Evolutionary conservation across 2,329 filamentous ascomycete species (phyloP).

Genomic region (Hymenoscyphus fructigenus): DNA sequence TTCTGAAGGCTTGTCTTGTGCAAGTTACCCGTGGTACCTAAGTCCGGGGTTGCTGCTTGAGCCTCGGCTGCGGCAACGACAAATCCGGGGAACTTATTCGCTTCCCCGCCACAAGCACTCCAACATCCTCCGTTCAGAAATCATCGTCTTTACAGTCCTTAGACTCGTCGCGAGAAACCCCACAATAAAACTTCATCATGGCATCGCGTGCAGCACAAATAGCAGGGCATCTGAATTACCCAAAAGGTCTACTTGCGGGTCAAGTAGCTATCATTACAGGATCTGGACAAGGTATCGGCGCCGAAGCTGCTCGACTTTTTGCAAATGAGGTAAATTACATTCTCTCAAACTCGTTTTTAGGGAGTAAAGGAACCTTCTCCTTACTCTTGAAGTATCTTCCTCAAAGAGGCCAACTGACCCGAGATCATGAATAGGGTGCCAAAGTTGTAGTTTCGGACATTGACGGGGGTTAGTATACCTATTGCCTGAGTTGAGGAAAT

Average conservation of each 20-base stretch:
- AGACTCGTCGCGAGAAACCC: neutral
- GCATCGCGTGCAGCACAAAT: conserved; percentile 65
- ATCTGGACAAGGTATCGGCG: conserved; percentile 83
- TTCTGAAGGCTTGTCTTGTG: neutral
- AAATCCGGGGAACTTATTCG: neutral
- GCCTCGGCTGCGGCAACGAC: neutral
- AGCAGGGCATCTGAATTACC: conserved; percentile 77
- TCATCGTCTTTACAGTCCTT: neutral
- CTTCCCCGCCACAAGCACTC: neutral
- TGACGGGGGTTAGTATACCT: conserved; percentile 64
- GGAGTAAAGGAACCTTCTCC: too few relatives aligned
- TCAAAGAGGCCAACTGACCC: too few relatives aligned
- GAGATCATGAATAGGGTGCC: conserved; percentile 52
- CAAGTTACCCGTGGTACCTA: neutral
- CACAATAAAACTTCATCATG: conserved; percentile 21
- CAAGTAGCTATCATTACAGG: conserved; percentile 89
- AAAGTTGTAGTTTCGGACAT: conserved; percentile 84
- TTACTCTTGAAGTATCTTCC: too few relatives aligned
- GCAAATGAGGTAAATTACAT: conserved; percentile 60
- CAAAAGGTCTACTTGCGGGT: conserved; percentile 72
- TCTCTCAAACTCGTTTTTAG: too few relatives aligned
- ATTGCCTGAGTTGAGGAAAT: too few relatives aligned
- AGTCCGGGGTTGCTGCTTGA: neutral
- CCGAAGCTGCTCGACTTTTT: conserved; percentile 77
- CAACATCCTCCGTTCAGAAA: neutral